Percentiles rank a stretch among this genome's conserved stretches.
Evolutionary conservation across 2,329 filamentous ascomycete species (phyloP).

Genomic region (Colletotrichum endophyticum): DNA sequence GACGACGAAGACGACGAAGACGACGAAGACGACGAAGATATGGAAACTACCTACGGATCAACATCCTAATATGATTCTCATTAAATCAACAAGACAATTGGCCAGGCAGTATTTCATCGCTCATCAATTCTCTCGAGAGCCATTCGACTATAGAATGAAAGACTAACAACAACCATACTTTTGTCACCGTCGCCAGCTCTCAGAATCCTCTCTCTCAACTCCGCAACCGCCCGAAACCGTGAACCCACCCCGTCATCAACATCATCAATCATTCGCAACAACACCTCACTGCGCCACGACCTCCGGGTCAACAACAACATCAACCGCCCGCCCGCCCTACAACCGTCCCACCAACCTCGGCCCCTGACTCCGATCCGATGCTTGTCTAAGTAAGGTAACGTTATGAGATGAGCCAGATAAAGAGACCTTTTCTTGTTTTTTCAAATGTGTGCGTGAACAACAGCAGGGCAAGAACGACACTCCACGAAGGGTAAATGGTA

Average conservation of each 20-base stretch:
- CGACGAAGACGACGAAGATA: no score
- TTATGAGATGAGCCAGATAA: constrained; percentile 12
- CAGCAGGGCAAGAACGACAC: background rate
- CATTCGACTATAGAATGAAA: background rate
- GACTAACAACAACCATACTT: background rate
- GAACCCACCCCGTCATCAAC: background rate
- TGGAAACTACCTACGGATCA: no score
- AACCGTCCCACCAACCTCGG: constrained; percentile 8
- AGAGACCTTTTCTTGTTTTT: background rate
- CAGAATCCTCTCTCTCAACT: background rate
- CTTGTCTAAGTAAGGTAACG: constrained; percentile 8
- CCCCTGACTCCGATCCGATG: constrained; percentile 11
- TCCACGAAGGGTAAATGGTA: background rate
- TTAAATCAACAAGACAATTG: background rate
- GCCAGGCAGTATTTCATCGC: background rate
- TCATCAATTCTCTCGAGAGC: background rate
- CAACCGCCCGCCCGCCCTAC: background rate
- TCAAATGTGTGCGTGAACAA: background rate
- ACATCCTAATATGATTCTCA: background rate
- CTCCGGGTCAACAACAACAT: background rate
- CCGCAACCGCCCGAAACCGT: background rate
- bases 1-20: background rate
- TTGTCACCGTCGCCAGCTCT: background rate
- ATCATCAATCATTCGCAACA: background rate
- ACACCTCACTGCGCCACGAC: background rate